These are phyloP conservation scores for Phytopythium boreale DNA, from an alignment of 352 stramenopile genomes.

Conservation along the genomic window DNA sequence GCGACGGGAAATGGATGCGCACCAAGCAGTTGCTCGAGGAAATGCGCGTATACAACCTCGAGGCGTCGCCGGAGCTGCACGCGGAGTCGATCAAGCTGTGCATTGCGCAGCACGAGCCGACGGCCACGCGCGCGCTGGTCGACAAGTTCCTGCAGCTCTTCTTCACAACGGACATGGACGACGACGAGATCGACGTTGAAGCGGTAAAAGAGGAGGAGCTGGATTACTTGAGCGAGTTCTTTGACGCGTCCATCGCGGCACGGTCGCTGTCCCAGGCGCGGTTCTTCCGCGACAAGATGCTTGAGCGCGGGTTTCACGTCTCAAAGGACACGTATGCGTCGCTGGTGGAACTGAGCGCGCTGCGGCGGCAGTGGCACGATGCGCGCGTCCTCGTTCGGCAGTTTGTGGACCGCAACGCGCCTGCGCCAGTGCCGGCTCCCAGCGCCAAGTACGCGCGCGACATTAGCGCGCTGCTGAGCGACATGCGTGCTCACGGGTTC, in stretches of 20 bases:
- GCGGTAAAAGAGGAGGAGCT: slow-evolving; percentile 32
- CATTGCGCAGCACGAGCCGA: slow-evolving; percentile 46
- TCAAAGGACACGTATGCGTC: slow-evolving; percentile 34
- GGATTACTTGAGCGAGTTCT: slow-evolving; percentile 36
- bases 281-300: slow-evolving; percentile 56
- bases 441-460: slow-evolving; percentile 47
- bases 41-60: slow-evolving; percentile 46
- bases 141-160: slow-evolving; percentile 38
- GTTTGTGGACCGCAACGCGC: slow-evolving; percentile 34
- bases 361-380: slow-evolving; percentile 52
- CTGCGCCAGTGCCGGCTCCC: slow-evolving; percentile 27
- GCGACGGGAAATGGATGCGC: slow-evolving; percentile 63
- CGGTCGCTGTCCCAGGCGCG: slow-evolving; percentile 48
- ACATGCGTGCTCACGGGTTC: slow-evolving; percentile 40
- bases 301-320: slow-evolving; percentile 23
- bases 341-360: slow-evolving; percentile 46
- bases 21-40: slow-evolving; percentile 67
- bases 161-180: slow-evolving; percentile 1
- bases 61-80: slow-evolving; percentile 53
- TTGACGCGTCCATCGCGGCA: slow-evolving; percentile 36
- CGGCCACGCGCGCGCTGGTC: slow-evolving; percentile 45
- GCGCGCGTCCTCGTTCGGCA: slow-evolving; percentile 49
- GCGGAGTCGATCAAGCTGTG: slow-evolving; percentile 47
- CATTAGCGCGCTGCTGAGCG: slow-evolving; percentile 38
- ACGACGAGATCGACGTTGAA: slow-evolving; percentile 22